Evolutionary conservation across 2,329 filamentous ascomycete species (phyloP).

Genomic region (Fusarium oligoseptatum): DNA sequence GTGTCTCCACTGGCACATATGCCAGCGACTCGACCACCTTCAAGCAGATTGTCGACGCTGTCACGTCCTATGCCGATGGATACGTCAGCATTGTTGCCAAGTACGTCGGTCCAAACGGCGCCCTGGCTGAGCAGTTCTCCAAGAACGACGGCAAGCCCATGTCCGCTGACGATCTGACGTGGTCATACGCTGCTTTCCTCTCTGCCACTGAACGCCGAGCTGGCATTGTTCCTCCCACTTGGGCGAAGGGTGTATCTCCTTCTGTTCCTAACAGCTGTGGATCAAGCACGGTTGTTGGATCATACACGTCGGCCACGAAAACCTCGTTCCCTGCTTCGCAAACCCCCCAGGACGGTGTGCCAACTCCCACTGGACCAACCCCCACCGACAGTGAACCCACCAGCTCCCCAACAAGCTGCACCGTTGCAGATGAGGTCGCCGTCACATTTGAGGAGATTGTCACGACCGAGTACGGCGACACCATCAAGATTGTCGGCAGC

Average conservation of each 20-base stretch:
- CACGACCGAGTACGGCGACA: constrained; percentile 71
- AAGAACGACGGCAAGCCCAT: constrained; percentile 65
- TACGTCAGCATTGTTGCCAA: constrained; percentile 73
- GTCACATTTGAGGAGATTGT: constrained; percentile 74
- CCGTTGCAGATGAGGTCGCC: constrained; percentile 60
- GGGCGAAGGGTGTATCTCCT: constrained; percentile 60
- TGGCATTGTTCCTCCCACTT: constrained; percentile 67
- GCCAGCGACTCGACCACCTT: constrained; percentile 61
- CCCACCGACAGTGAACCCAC: constrained; percentile 48
- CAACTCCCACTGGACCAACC: constrained; percentile 47
- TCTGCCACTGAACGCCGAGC: constrained; percentile 71
- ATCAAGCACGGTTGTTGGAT: constrained; percentile 60
- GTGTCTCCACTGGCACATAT: constrained; percentile 74
- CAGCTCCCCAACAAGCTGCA: constrained; percentile 52
- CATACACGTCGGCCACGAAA: constrained; percentile 64
- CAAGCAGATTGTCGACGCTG: constrained; percentile 68
- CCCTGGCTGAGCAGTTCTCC: constrained; percentile 76
- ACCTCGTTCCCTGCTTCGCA: constrained; percentile 64
- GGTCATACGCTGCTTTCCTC: constrained; percentile 80
- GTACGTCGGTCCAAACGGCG: constrained; percentile 74
- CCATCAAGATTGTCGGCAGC: constrained; percentile 74
- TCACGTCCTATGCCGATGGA: constrained; percentile 69
- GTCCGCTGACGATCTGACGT: constrained; percentile 77
- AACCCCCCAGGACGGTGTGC: constrained; percentile 56
- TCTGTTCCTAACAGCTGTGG: constrained; percentile 64